Conservation (phyloP, 192 early-diverging fungal species). For the Irineochytrium annulatum region DNA sequence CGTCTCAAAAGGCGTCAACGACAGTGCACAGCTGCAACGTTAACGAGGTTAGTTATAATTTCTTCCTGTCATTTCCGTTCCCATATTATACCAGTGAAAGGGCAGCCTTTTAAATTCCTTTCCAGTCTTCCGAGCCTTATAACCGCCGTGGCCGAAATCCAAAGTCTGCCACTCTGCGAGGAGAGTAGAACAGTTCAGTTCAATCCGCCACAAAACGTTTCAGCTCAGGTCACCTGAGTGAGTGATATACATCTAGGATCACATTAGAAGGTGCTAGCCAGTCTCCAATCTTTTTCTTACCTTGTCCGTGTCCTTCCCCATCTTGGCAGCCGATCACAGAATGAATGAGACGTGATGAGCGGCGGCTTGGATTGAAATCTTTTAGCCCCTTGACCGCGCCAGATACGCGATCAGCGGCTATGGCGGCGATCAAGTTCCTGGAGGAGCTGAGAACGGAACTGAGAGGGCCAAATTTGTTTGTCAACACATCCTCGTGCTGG, state of each 20-base stretch:
- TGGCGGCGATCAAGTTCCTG: too few relatives aligned
- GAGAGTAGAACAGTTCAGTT: too few relatives aligned
- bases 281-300: slow-evolving; percentile 21
- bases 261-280: not conserved
- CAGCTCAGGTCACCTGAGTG: slow-evolving; percentile 53
- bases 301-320: slow-evolving; percentile 74
- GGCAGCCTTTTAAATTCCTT: slow-evolving; percentile 68
- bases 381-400: too few relatives aligned
- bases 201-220: slow-evolving; percentile 19
- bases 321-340: too few relatives aligned
- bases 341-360: too few relatives aligned
- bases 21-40: slow-evolving; percentile 78
- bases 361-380: too few relatives aligned
- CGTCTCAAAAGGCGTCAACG: slow-evolving; percentile 78
- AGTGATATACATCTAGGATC: slow-evolving; percentile 62
- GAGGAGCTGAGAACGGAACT: too few relatives aligned
- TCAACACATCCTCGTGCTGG: too few relatives aligned
- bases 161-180: slow-evolving; percentile 8
- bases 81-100: slow-evolving; percentile 4
- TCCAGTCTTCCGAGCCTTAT: slow-evolving; percentile 46
- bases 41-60: not conserved
- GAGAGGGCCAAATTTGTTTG: too few relatives aligned
- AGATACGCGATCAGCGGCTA: too few relatives aligned
- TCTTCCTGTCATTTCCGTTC: not conserved
- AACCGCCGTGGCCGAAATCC: slow-evolving; percentile 35